Evolutionary conservation across 2,329 filamentous ascomycete genomes (phyloP).

Genomic region (Pyricularia sp.): DNA sequence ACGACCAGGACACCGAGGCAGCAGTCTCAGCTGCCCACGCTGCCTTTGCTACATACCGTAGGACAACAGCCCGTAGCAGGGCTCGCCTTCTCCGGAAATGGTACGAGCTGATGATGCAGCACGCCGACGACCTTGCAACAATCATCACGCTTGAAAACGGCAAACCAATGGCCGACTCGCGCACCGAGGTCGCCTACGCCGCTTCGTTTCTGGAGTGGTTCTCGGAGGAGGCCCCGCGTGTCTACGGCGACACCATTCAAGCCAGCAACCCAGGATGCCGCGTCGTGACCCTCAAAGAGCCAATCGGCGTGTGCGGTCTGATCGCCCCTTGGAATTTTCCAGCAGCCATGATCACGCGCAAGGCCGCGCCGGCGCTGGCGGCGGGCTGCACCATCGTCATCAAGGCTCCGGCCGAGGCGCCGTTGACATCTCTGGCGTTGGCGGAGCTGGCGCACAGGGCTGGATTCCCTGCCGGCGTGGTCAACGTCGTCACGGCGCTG

Average conservation of each 20-base stretch:
- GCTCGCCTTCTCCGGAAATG: conserved; percentile 49
- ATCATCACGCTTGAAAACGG: conserved; percentile 64
- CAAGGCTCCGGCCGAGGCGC: conserved; percentile 63
- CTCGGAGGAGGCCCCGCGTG: conserved; percentile 47
- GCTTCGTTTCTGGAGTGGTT: conserved; percentile 55
- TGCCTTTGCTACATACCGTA: conserved; percentile 38
- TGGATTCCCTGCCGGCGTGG: conserved; percentile 57
- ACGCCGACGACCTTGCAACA: conserved; percentile 50
- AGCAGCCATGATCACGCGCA: conserved; percentile 38
- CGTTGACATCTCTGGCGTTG: conserved; percentile 57
- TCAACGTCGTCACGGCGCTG: conserved; percentile 21
- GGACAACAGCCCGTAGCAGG: conserved; percentile 32
- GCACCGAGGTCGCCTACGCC: conserved; percentile 50
- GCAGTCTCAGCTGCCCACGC: conserved; percentile 38
- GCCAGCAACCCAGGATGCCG: conserved; percentile 49
- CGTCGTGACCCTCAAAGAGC: conserved; percentile 55
- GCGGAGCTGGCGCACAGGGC: conserved; percentile 55
- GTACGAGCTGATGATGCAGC: conserved; percentile 58
- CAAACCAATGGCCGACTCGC: conserved; percentile 52
- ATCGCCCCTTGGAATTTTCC: conserved; percentile 59
- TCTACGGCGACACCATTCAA: conserved; percentile 52
- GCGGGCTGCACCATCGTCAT: conserved; percentile 63
- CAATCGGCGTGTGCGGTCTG: conserved; percentile 57
- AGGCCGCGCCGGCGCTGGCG: conserved; percentile 44
- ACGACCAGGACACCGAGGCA: conserved; percentile 33